phyloP scores from a whole-genome alignment of 345 rosid species.

The Camelina neglecta region DNA sequence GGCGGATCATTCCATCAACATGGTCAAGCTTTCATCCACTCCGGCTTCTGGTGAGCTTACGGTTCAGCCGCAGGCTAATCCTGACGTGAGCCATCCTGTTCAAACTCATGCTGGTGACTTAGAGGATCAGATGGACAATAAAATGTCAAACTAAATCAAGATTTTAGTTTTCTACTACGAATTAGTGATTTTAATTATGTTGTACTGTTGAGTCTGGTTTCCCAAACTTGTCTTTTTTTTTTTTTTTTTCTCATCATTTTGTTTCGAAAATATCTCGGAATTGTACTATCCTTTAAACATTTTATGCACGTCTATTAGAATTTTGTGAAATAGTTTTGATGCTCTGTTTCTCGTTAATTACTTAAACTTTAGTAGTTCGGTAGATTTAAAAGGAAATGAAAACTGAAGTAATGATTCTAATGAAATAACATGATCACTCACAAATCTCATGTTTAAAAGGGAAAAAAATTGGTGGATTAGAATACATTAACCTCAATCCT shows the following conservation, averaged over 20 bases:
- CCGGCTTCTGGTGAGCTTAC: conserved; percentile 20
- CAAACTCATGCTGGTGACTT: conserved; percentile 34
- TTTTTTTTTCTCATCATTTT: not conserved
- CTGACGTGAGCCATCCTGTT: not conserved
- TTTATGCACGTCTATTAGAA: conserved; percentile 1
- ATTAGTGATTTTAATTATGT: conserved; percentile 20
- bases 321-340: conserved; percentile 9
- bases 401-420: not conserved
- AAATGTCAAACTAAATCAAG: conserved; percentile 25
- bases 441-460: not conserved
- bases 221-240: conserved; percentile 10
- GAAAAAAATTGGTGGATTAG: not conserved
- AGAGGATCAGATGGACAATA: conserved; percentile 32
- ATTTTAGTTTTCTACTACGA: conserved; percentile 3
- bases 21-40: conserved; percentile 31
- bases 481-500: not conserved
- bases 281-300: conserved; percentile 23
- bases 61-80: conserved; percentile 3
- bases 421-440: not conserved
- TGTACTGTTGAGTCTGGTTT: conserved; percentile 37
- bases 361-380: not conserved
- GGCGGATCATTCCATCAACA: conserved; percentile 41
- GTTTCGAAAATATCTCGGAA: conserved; percentile 15
- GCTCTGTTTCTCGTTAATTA: not conserved
- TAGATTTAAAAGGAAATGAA: too few species aligned